Percentiles rank a stretch among this genome's conserved stretches.
These are phyloP conservation scores for Pseudogymnoascus sp. DNA, from an alignment of 2,329 filamentous ascomycete genomes.

Conservation along the genomic window DNA sequence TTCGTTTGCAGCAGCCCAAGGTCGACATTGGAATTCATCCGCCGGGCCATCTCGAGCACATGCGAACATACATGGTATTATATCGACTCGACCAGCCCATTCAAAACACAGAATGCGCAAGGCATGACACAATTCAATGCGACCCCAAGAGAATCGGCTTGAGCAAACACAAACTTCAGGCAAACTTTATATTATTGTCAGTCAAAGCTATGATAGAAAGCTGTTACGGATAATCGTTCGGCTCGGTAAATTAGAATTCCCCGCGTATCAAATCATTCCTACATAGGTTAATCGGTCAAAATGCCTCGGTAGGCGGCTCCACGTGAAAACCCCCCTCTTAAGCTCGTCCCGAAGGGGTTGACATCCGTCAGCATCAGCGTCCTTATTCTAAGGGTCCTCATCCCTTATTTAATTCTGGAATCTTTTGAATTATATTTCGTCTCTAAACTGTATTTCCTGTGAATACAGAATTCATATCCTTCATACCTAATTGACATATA, in stretches of 20 bases:
- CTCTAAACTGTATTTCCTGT: not conserved
- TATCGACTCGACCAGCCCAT: not conserved
- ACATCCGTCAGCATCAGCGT: not conserved
- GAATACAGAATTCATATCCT: not conserved
- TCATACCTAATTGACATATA: not conserved
- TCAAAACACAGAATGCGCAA: not conserved
- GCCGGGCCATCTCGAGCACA: not conserved
- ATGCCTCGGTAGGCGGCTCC: slow-evolving; percentile 3
- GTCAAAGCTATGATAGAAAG: not conserved
- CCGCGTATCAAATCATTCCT: not conserved
- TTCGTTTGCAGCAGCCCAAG: not conserved
- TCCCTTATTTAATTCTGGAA: not conserved
- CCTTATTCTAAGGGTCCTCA: not conserved
- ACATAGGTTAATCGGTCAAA: not conserved
- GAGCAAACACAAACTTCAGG: too few species aligned
- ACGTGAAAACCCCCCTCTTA: not conserved
- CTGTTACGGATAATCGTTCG: not conserved
- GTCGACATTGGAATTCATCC: not conserved
- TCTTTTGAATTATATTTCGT: not conserved
- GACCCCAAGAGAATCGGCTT: not conserved
- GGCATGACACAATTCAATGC: slow-evolving; percentile 1
- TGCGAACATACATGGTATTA: not conserved
- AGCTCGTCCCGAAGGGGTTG: not conserved
- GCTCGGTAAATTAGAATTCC: not conserved
- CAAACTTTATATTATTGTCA: slow-evolving; percentile 5